Percentiles rank a stretch among this genome's conserved stretches.
Evolutionary conservation across 2,329 filamentous ascomycete genomes (phyloP).

Genomic region (Orbilia quercus): DNA sequence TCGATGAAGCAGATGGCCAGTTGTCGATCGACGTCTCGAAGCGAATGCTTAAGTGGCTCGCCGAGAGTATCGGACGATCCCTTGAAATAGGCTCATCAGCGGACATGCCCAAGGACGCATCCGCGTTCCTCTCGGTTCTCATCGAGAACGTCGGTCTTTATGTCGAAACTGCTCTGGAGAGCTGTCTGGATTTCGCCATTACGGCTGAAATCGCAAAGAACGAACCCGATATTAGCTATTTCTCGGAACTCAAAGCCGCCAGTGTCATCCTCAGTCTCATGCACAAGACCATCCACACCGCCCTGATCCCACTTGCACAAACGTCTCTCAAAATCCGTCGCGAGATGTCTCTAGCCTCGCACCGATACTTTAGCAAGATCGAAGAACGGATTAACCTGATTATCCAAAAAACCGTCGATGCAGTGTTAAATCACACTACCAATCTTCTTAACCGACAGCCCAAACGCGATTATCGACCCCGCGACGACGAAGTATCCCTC

Average conservation of each 20-base stretch:
- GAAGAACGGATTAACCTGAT: conserved; percentile 84
- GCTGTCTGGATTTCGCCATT: conserved; percentile 77
- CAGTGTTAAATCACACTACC: conserved; percentile 78
- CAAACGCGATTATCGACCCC: conserved; percentile 90
- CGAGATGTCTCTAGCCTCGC: conserved; percentile 80
- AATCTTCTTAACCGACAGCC: conserved; percentile 80
- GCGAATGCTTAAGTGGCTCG: conserved; percentile 96
- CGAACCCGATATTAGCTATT: conserved; percentile 87
- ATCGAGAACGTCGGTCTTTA: conserved; percentile 63
- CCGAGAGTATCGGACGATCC: conserved; percentile 89
- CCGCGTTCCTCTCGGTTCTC: conserved; percentile 53
- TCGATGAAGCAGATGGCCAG: conserved; percentile 80
- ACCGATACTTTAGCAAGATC: conserved; percentile 65
- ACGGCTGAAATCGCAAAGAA: conserved; percentile 81
- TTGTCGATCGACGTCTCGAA: conserved; percentile 90
- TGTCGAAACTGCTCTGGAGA: conserved; percentile 74
- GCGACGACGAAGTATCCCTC: conserved; percentile 76
- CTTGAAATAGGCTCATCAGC: conserved; percentile 87
- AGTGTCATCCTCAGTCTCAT: conserved; percentile 93
- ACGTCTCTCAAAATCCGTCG: conserved; percentile 89
- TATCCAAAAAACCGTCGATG: conserved; percentile 76
- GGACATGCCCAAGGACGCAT: conserved; percentile 70
- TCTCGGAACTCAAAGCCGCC: conserved; percentile 80
- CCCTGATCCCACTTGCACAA: conserved; percentile 88
- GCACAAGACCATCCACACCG: conserved; percentile 88